Conservation (phyloP, 164 flowering plant species). For the Umbellularia californica region DNA sequence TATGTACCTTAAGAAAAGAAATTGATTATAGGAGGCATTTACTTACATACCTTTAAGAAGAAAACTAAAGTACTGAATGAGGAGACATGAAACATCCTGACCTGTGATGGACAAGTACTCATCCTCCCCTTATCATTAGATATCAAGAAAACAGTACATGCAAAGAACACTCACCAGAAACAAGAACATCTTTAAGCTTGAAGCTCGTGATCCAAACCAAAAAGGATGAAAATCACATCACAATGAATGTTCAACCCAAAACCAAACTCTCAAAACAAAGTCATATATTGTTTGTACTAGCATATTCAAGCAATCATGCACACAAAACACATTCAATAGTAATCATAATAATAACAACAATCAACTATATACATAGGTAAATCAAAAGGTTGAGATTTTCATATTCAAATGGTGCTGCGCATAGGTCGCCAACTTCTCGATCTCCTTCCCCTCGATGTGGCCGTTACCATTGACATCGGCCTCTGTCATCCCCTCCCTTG, state of each 20-base stretch:
- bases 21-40: too few species aligned
- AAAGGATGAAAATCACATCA: too few species aligned
- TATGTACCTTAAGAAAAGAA: too few species aligned
- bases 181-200: too few species aligned
- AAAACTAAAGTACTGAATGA: too few species aligned
- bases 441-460: constrained; percentile 8
- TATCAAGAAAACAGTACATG: too few species aligned
- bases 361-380: neutral
- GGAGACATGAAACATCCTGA: too few species aligned
- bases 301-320: neutral
- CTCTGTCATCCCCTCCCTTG: constrained; percentile 11
- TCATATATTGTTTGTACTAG: neutral
- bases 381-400: constrained; percentile 2
- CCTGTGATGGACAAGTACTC: too few species aligned
- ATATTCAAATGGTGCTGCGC: constrained; percentile 9
- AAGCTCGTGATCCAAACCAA: too few species aligned
- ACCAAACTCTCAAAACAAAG: neutral
- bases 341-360: neutral
- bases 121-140: too few species aligned
- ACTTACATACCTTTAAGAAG: too few species aligned
- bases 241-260: neutral
- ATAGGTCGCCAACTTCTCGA: constrained; percentile 10
- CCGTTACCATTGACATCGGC: constrained; percentile 3
- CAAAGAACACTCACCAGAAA: too few species aligned
- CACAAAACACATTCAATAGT: neutral